phyloP scores from a whole-genome alignment of 2,329 filamentous ascomycete genomes.

The Lanzia echinophila region DNA sequence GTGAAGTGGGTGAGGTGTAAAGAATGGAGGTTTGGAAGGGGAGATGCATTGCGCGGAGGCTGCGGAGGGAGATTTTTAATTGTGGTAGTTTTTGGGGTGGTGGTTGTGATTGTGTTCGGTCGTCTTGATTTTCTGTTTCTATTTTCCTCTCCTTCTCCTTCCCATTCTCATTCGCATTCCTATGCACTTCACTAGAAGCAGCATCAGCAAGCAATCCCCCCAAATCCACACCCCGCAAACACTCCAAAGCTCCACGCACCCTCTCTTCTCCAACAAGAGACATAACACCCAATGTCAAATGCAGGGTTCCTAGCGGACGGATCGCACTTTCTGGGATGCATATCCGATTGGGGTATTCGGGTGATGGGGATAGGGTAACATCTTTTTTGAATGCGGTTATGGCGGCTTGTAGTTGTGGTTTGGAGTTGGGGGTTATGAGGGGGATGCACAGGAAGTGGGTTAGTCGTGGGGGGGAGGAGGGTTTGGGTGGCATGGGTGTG shows the following conservation, averaged over 20 bases:
- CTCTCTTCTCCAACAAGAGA: slow-evolving; percentile 50
- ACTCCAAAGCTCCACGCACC: slow-evolving; percentile 39
- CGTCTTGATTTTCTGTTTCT: neutral
- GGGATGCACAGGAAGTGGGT: slow-evolving; percentile 77
- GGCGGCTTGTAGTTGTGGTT: slow-evolving; percentile 55
- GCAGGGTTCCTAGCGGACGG: slow-evolving; percentile 71
- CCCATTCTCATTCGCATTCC: neutral
- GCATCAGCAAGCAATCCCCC: slow-evolving; percentile 26
- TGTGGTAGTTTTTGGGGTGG: neutral
- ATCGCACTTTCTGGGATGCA: slow-evolving; percentile 60
- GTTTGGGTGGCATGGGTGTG: slow-evolving; percentile 16
- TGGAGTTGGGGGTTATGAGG: slow-evolving; percentile 54
- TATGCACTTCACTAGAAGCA: neutral
- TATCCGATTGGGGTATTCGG: neutral
- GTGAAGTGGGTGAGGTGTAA: slow-evolving; percentile 56
- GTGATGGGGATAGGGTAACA: neutral
- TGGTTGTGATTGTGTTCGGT: neutral
- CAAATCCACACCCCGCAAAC: slow-evolving; percentile 42
- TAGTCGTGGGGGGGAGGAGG: slow-evolving; percentile 35
- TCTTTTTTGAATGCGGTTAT: slow-evolving; percentile 30
- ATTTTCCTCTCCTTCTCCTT: neutral
- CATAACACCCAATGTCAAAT: slow-evolving; percentile 86
- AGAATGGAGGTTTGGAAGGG: slow-evolving; percentile 51
- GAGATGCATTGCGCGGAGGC: slow-evolving; percentile 56
- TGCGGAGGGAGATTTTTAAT: slow-evolving; percentile 40